Conservation (phyloP, 306 rosid genomes). For the Biancaea sappan region DNA sequence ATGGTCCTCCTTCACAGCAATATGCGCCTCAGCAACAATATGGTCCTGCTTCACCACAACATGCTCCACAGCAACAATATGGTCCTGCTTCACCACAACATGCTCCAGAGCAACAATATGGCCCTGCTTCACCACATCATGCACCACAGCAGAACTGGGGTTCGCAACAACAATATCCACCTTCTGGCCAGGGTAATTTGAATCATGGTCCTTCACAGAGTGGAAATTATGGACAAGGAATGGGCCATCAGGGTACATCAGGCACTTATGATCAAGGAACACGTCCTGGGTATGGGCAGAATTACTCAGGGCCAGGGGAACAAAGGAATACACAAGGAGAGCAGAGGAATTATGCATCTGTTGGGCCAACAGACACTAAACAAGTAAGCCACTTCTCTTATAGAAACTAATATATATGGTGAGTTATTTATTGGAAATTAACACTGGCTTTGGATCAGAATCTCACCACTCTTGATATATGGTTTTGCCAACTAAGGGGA, state of each 20-base stretch:
- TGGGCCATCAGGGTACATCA: slow-evolving; percentile 28
- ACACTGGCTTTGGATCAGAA: neutral
- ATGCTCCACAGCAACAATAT: slow-evolving; percentile 43
- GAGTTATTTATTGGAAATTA: neutral
- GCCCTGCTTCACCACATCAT: slow-evolving; percentile 30
- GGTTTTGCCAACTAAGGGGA: neutral
- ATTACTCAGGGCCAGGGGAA: slow-evolving; percentile 20
- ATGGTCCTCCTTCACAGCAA: slow-evolving; percentile 43
- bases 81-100: slow-evolving; percentile 42
- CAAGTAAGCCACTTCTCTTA: slow-evolving; percentile 35
- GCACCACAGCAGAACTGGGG: slow-evolving; percentile 46
- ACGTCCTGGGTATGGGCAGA: slow-evolving; percentile 19
- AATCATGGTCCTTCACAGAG: slow-evolving; percentile 34
- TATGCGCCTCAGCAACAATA: slow-evolving; percentile 37
- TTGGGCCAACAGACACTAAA: slow-evolving; percentile 39
- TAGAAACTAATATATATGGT: neutral
- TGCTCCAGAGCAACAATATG: slow-evolving; percentile 42
- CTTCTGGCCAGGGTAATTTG: slow-evolving; percentile 54
- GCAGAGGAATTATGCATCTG: slow-evolving; percentile 31
- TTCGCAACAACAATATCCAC: slow-evolving; percentile 54
- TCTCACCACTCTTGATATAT: slow-evolving; percentile 19
- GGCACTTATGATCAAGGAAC: slow-evolving; percentile 30
- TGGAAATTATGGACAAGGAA: slow-evolving; percentile 41
- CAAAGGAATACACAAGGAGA: slow-evolving; percentile 44
- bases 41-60: slow-evolving; percentile 30